Percentiles rank a stretch among this genome's conserved stretches.
Evolutionary conservation across 805 yeast species (phyloP).

Genomic region (Candida tallmaniae): DNA sequence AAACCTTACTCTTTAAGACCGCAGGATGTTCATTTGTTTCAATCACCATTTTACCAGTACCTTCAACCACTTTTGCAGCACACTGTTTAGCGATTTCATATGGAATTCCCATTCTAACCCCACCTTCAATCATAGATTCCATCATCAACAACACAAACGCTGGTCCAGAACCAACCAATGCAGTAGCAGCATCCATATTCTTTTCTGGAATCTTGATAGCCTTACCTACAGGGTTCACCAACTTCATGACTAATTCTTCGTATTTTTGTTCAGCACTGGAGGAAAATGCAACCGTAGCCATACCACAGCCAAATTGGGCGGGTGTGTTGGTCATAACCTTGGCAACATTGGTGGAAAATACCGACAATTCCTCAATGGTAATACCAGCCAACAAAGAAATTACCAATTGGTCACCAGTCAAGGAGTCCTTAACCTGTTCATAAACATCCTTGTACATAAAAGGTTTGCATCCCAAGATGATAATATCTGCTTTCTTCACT

Average conservation of each 20-base stretch:
- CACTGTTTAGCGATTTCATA: conserved; percentile 74
- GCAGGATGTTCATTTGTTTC: conserved; percentile 86
- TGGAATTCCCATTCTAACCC: conserved; percentile 90
- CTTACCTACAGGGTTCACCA: conserved; percentile 63
- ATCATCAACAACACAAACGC: conserved; percentile 87
- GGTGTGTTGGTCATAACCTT: conserved; percentile 99
- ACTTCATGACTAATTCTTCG: conserved; percentile 45
- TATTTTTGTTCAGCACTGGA: conserved; percentile 37
- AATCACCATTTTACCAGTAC: conserved; percentile 87
- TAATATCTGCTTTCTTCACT: conserved; percentile 58
- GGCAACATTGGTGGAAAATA: conserved; percentile 57
- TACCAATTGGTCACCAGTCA: conserved; percentile 52
- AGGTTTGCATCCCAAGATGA: conserved; percentile 88
- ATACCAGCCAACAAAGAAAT: conserved; percentile 91
- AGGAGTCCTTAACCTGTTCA: conserved; percentile 41
- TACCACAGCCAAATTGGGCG: conserved; percentile 86
- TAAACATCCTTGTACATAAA: conserved; percentile 64
- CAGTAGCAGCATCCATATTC: conserved; percentile 95
- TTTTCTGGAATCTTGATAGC: conserved; percentile 74
- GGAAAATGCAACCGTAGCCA: conserved; percentile 86
- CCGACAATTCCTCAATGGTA: conserved; percentile 64
- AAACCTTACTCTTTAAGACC: conserved; percentile 76
- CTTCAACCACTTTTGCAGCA: conserved; percentile 92
- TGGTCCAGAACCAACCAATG: conserved; percentile 94
- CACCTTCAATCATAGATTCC: conserved; percentile 93